Evolutionary conservation across 2,329 filamentous ascomycete genomes (phyloP).

Genomic region (Pezicula neosporulosa): DNA sequence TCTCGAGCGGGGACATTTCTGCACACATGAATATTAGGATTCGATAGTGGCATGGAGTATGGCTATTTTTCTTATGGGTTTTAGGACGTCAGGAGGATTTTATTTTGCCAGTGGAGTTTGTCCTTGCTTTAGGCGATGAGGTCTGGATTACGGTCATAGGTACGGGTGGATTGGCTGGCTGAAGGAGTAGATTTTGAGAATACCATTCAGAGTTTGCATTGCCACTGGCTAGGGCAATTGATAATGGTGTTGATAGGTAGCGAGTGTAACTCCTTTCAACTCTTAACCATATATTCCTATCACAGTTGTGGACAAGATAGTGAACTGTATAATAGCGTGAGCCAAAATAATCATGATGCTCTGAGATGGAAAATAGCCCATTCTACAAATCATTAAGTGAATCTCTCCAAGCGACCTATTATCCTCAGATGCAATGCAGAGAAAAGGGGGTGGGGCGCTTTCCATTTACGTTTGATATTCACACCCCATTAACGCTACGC

Average conservation of each 20-base stretch:
- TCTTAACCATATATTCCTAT: too few relatives aligned
- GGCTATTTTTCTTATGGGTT: conserved; percentile 8
- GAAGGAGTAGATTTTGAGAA: conserved; percentile 5
- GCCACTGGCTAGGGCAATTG: conserved; percentile 54
- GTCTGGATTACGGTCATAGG: conserved; percentile 10
- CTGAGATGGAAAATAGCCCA: too few relatives aligned
- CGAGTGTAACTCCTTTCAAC: too few relatives aligned
- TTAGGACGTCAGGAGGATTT: conserved; percentile 7
- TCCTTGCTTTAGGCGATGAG: conserved; percentile 5
- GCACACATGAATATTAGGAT: conserved; percentile 5
- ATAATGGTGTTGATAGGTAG: conserved; percentile 1
- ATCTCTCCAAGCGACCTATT: too few relatives aligned
- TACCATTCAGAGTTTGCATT: conserved; percentile 56
- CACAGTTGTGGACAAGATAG: too few relatives aligned
- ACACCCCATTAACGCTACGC: neutral
- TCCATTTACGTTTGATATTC: too few relatives aligned
- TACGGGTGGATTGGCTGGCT: conserved; percentile 2
- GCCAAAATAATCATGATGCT: too few relatives aligned
- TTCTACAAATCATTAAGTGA: too few relatives aligned
- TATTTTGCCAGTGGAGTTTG: conserved; percentile 13
- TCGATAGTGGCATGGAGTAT: conserved; percentile 9
- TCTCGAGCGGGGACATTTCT: neutral
- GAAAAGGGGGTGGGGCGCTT: too few relatives aligned
- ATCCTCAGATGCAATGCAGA: too few relatives aligned
- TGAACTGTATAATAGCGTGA: too few relatives aligned